Percentiles rank a stretch among this genome's conserved stretches.
Evolutionary conservation across 768 basidiomycete species (phyloP).

Genomic region (Porphyrellus cyaneotinctus): DNA sequence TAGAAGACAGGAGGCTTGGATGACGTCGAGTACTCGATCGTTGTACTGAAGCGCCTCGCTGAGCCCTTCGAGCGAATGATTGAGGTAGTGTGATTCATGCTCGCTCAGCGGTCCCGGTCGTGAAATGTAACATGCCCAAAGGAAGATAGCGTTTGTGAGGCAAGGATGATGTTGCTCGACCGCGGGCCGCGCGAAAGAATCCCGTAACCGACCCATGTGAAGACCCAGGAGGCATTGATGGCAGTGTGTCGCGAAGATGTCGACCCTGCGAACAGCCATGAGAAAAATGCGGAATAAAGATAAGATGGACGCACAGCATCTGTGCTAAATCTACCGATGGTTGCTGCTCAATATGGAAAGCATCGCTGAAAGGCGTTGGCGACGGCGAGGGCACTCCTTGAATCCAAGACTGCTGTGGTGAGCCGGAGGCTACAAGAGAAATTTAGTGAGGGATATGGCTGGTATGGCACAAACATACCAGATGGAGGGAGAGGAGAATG

Average conservation of each 20-base stretch:
- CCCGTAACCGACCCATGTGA: conserved; percentile 61
- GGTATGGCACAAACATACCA: conserved; percentile 32
- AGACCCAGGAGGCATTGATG: conserved; percentile 72
- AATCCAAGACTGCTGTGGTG: conserved; percentile 52
- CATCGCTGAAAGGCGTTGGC: conserved; percentile 51
- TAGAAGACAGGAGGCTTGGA: conserved; percentile 73
- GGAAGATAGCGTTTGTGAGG: conserved; percentile 75
- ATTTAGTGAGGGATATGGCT: conserved; percentile 1
- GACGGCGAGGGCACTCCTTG: conserved; percentile 49
- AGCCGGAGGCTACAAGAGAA: conserved; percentile 37
- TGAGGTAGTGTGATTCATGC: conserved; percentile 71
- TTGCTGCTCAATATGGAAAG: conserved; percentile 41
- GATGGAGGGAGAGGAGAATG: conserved; percentile 58
- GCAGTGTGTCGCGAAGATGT: conserved; percentile 71
- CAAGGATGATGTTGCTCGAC: conserved; percentile 69
- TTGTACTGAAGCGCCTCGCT: conserved; percentile 57
- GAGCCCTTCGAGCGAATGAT: conserved; percentile 56
- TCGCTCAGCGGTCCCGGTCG: conserved; percentile 64
- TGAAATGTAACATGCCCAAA: conserved; percentile 81
- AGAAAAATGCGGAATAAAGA: conserved; percentile 3
- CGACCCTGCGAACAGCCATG: conserved; percentile 44
- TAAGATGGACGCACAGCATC: conserved; percentile 50
- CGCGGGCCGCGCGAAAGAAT: conserved; percentile 50
- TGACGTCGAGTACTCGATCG: conserved; percentile 59
- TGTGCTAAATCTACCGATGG: conserved; percentile 58